A percentile compares a stretch with the other conserved stretches of the same genome.
phyloP scores from a whole-genome alignment of 805 yeast species.

The Diddensiella santjacobensis region DNA sequence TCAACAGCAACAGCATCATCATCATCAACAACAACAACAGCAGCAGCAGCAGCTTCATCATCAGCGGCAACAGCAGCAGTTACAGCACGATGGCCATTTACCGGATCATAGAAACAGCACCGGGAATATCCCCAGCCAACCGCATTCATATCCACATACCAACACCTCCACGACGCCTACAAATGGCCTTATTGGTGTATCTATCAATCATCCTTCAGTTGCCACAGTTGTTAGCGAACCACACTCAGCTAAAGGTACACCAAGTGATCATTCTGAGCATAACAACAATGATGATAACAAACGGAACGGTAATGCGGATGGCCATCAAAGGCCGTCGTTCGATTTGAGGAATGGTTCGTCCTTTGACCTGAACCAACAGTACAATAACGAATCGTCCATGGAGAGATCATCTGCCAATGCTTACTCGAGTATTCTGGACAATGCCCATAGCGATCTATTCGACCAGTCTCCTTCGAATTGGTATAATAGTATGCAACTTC shows the following conservation, averaged over 20 bases:
- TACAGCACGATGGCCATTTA: no score
- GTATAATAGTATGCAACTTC: neutral
- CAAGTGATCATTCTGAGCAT: neutral
- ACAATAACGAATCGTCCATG: neutral
- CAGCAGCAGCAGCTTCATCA: no score
- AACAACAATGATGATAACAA: neutral
- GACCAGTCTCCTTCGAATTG: neutral
- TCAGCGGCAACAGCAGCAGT: no score
- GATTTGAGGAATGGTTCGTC: neutral
- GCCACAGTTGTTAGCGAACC: neutral
- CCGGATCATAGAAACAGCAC: neutral
- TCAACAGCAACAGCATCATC: no score
- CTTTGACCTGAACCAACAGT: neutral
- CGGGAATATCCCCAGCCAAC: neutral
- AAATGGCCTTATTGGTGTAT: neutral
- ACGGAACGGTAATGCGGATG: neutral
- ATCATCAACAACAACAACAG: no score
- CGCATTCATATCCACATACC: neutral
- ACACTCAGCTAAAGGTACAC: neutral
- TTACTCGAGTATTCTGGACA: neutral
- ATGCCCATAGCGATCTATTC: neutral
- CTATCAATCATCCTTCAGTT: no score
- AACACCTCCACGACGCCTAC: neutral
- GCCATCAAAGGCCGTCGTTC: neutral
- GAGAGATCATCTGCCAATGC: no score